Evolutionary conservation across 495 filamentous ascomycete genomes (phyloP).

Genomic region (Hypomontagnella monticulosa): DNA sequence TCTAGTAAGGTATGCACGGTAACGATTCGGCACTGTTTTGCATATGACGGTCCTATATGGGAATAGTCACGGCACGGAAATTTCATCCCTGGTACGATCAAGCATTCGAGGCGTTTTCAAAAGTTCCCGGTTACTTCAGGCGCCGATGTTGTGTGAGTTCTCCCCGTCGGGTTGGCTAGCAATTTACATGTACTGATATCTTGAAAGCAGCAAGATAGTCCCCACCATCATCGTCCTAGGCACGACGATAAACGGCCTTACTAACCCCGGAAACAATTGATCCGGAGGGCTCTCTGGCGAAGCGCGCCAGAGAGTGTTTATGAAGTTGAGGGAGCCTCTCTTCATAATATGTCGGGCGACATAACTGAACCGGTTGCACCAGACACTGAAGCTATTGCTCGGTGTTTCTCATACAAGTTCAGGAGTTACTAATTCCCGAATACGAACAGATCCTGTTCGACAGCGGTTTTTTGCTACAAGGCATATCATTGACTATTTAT

Average conservation of each 20-base stretch:
- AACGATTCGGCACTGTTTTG: slow-evolving; percentile 16
- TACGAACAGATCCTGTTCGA: slow-evolving; percentile 16
- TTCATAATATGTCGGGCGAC: slow-evolving; percentile 15
- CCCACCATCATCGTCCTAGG: slow-evolving; percentile 36
- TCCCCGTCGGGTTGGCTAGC: neutral
- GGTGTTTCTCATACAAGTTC: slow-evolving; percentile 18
- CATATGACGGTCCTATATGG: slow-evolving; percentile 18
- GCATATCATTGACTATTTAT: neutral
- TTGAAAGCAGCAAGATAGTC: neutral
- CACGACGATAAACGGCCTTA: slow-evolving; percentile 41
- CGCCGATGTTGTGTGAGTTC: slow-evolving; percentile 24
- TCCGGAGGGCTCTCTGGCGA: slow-evolving; percentile 4
- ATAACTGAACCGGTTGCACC: slow-evolving; percentile 13
- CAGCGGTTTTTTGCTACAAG: slow-evolving; percentile 8
- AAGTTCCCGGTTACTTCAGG: slow-evolving; percentile 16
- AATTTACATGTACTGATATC: slow-evolving; percentile 1
- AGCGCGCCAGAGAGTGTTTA: slow-evolving; percentile 5
- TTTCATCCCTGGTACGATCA: slow-evolving; percentile 26
- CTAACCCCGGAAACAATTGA: slow-evolving; percentile 8
- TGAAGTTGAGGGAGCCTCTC: slow-evolving; percentile 6
- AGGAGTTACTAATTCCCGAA: slow-evolving; percentile 13
- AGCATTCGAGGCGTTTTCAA: slow-evolving; percentile 33
- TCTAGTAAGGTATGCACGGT: slow-evolving; percentile 31
- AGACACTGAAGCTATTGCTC: slow-evolving; percentile 27
- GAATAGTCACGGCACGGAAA: slow-evolving; percentile 22